These are phyloP conservation scores for Rhodotorula sp. DNA, from an alignment of 1,284 basidiomycete genomes.

Conservation along the genomic window DNA sequence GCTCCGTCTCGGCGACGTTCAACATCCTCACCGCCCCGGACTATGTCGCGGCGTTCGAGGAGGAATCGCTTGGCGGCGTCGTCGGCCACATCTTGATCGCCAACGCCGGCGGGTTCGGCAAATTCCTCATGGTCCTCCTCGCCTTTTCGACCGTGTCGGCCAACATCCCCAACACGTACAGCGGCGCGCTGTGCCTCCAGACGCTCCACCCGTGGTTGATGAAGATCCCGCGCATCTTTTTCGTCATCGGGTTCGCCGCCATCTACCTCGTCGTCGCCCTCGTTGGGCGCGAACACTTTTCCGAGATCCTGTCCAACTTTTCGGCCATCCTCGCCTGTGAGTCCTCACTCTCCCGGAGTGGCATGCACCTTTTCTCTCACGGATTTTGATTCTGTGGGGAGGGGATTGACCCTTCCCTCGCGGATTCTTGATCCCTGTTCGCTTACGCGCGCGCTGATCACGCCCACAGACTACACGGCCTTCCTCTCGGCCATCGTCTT, in stretches of 20 bases:
- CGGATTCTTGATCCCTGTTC: no score
- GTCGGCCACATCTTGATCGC: constrained; percentile 48
- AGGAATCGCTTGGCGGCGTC: constrained; percentile 56
- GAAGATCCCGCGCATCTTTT: constrained; percentile 61
- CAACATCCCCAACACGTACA: constrained; percentile 8
- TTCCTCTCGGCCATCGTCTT: constrained; percentile 59
- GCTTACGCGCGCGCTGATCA: not conserved
- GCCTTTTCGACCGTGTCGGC: constrained; percentile 54
- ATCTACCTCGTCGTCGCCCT: constrained; percentile 61
- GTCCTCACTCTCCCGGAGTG: not conserved
- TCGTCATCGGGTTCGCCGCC: constrained; percentile 58
- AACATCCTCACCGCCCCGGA: constrained; percentile 57
- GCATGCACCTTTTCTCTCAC: no score
- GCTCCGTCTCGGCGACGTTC: constrained; percentile 56
- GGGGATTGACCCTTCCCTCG: no score
- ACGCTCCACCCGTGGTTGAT: constrained; percentile 59
- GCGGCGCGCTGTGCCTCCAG: constrained; percentile 59
- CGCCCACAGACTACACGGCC: constrained; percentile 63
- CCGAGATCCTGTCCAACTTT: constrained; percentile 58
- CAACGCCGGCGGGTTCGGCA: constrained; percentile 57
- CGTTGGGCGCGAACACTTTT: constrained; percentile 61
- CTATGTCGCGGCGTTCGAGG: constrained; percentile 56
- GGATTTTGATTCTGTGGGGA: no score
- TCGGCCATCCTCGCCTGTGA: not conserved
- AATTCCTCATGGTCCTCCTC: constrained; percentile 62